Evolutionary conservation across 768 basidiomycete species (phyloP), one percentile per base, ranked within the genome.

Genomic region (Fomitopsis serialis): DNA sequence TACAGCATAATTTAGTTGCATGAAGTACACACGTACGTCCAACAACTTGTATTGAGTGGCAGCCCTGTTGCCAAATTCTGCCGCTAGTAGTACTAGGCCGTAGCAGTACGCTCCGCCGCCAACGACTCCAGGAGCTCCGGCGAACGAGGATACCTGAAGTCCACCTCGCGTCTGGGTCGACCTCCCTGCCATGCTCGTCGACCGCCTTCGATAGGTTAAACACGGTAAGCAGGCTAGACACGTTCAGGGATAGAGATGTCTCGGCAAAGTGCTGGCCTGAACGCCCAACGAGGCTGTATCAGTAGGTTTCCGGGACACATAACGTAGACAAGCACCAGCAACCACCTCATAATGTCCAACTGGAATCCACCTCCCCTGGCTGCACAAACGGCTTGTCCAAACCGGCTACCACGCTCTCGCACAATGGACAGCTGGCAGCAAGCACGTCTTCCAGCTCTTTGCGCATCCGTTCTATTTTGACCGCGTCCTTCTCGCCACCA

Each of bases 351-450:
- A 92, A 65, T 53, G 79, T 74, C 91, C 91, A 93, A 50, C 85
- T 89, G 50, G 76, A 74, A 68, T 92, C 89, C 40, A 78, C 74
- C 69, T 94, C 92, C 27, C 84, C 92, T 32, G 84, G 80, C 58
- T 79, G 76, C 46, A 89, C 81, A 62, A 98, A 98, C 12, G 92
- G 85, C 66, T 83, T 87, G 66, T 98, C 95, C 61, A 98, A 69
- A 5, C 88, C 87, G 4, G 77, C 83, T 43, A 97, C 79, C 17
- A 94, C 88, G 57, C 86, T 86, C 65, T 98, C 97, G 68, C 97
- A 99, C 53, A 98, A 70, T 27, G 95, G 94, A 72, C 97, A 98
- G 54, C 78, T 90, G 59, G 87, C 85, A 17, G 94, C 87, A 37
- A 99, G 73, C 55, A 98, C 67, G 50, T 92, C 89, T 61, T 99